Conservation (phyloP, 2,329 filamentous ascomycete species). For the Ophiocordyceps robertsii region DNA sequence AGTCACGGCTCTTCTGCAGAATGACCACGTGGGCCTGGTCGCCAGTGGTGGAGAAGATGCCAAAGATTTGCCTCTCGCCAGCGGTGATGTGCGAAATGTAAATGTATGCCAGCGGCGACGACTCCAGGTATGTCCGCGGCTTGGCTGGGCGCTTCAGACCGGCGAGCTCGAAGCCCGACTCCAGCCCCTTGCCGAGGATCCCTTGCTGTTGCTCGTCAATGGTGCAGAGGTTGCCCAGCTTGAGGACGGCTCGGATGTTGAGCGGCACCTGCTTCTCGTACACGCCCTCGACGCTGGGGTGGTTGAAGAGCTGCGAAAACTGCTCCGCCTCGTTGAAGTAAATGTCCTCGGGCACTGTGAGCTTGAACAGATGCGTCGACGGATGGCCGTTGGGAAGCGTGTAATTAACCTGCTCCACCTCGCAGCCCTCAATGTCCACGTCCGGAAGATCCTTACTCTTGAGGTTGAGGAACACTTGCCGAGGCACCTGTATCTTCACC, state of each 20-base stretch:
- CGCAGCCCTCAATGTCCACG: slow-evolving; percentile 72
- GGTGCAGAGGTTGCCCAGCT: slow-evolving; percentile 81
- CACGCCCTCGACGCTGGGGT: slow-evolving; percentile 89
- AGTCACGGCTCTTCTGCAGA: slow-evolving; percentile 69
- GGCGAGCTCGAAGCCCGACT: slow-evolving; percentile 82
- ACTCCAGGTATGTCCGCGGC: slow-evolving; percentile 56
- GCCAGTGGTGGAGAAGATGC: slow-evolving; percentile 73
- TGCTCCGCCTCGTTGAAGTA: slow-evolving; percentile 79
- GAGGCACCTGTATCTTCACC: slow-evolving; percentile 77
- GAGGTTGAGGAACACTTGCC: slow-evolving; percentile 83
- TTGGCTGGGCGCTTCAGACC: slow-evolving; percentile 58
- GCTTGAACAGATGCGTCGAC: slow-evolving; percentile 85
- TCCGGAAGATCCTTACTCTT: slow-evolving; percentile 79
- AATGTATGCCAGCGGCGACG: slow-evolving; percentile 65
- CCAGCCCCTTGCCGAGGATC: slow-evolving; percentile 81
- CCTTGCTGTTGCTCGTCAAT: slow-evolving; percentile 86
- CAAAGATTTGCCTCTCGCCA: slow-evolving; percentile 86
- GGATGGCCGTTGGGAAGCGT: slow-evolving; percentile 90
- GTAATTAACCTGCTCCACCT: slow-evolving; percentile 85
- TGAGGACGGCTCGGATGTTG: slow-evolving; percentile 73
- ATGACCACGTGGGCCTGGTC: slow-evolving; percentile 76
- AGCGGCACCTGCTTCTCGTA: slow-evolving; percentile 91
- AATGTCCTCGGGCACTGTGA: slow-evolving; percentile 77
- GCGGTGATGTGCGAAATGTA: slow-evolving; percentile 88
- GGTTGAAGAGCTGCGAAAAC: slow-evolving; percentile 72